phyloP scores from a whole-genome alignment of 441 rosid species.

The Rhodomyrtus psidioides region DNA sequence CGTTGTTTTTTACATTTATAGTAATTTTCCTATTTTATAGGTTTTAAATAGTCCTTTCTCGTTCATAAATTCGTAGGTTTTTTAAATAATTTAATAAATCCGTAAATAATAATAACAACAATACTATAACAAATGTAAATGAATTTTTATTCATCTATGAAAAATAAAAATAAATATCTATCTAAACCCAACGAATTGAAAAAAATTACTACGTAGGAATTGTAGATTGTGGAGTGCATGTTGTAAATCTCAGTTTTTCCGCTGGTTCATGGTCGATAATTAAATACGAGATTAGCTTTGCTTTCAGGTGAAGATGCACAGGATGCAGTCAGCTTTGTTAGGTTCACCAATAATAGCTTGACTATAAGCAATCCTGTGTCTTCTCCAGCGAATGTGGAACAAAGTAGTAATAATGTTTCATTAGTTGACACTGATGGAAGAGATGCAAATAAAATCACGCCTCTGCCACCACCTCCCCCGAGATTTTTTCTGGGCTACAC shows the following conservation, averaged over 20 bases:
- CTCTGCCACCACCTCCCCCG: conserved; percentile 51
- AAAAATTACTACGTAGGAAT: too few species aligned
- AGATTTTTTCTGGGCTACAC: conserved; percentile 62
- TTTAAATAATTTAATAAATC: too few species aligned
- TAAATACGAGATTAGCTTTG: conserved; percentile 3
- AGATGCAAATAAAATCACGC: neutral
- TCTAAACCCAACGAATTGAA: too few species aligned
- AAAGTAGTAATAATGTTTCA: conserved; percentile 17
- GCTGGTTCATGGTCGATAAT: neutral
- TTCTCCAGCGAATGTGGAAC: conserved; percentile 5
- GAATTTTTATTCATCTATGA: too few species aligned
- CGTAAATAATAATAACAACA: too few species aligned
- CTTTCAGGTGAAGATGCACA: conserved; percentile 63
- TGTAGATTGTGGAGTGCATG: neutral
- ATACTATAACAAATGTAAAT: too few species aligned
- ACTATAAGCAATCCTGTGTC: conserved; percentile 13
- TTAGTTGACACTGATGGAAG: neutral
- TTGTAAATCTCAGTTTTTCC: neutral
- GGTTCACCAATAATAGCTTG: conserved; percentile 30
- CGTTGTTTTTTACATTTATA: too few species aligned
- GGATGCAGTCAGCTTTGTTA: conserved; percentile 35
- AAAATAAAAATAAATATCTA: too few species aligned
- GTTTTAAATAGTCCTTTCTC: too few species aligned
- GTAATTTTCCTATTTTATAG: too few species aligned
- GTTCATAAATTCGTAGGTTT: too few species aligned